Evolutionary conservation across 73 alveolate genomes (phyloP).

Genomic region (Tetrahymena elliotti): DNA sequence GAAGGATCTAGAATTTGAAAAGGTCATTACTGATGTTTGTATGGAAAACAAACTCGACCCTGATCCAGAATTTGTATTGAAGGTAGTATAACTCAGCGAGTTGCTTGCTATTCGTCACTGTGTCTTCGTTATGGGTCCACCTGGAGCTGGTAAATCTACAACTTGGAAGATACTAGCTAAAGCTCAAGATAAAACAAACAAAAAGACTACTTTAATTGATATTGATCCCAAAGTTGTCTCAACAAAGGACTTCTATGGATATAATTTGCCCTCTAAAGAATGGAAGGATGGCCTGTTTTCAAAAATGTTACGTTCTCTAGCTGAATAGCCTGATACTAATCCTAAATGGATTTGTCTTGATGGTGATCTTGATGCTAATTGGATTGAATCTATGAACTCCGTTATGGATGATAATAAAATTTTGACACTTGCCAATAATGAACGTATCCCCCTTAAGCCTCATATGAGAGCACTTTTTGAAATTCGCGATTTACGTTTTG

Average conservation of each 20-base stretch:
- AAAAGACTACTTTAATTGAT: conserved; percentile 95
- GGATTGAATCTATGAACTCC: conserved; percentile 99
- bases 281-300: conserved; percentile 99
- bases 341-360: conserved; percentile 98
- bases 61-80: conserved; percentile 91
- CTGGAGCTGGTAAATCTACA: conserved; percentile 96
- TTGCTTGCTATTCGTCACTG: conserved; percentile 98
- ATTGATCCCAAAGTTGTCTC: conserved; percentile 97
- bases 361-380: conserved; percentile 99
- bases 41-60: conserved; percentile 78
- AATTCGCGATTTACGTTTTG: conserved; percentile 98
- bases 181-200: conserved; percentile 92
- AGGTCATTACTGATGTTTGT: conserved; percentile 79
- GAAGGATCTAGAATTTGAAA: conserved; percentile 93
- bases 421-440: conserved; percentile 94
- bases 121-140: conserved; percentile 99
- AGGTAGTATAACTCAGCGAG: conserved; percentile 91
- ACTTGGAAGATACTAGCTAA: conserved; percentile 98
- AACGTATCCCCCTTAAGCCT: conserved; percentile 98
- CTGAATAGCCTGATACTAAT: conserved; percentile 87
- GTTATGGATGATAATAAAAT: conserved; percentile 99
- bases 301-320: conserved; percentile 95
- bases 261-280: conserved; percentile 97
- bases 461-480: conserved; percentile 99
- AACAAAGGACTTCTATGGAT: conserved; percentile 98